Evolutionary conservation across 2,329 filamentous ascomycete genomes (phyloP).

Genomic region (Aspergillus amoenus): DNA sequence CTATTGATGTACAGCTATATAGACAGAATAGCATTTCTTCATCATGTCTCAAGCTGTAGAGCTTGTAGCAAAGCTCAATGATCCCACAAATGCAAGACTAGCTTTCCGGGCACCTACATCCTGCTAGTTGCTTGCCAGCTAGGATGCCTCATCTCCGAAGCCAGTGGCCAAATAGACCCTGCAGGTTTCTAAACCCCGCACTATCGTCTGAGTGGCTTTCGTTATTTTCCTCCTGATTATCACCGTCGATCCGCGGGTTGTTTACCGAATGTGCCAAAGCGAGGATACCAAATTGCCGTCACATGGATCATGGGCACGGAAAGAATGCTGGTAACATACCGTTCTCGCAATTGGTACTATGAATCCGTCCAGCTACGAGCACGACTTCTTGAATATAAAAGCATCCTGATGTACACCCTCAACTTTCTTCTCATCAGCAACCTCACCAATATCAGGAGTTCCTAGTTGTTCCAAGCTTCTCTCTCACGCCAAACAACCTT

Average conservation of each 20-base stretch:
- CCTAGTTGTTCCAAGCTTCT: background rate
- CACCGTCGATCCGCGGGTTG: background rate
- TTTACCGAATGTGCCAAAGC: background rate
- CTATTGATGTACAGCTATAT: no score
- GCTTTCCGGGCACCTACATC: background rate
- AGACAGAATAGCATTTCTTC: no score
- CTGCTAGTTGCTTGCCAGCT: background rate
- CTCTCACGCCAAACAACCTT: background rate
- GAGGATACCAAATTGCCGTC: background rate
- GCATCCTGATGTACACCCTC: background rate
- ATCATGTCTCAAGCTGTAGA: no score
- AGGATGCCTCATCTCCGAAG: background rate
- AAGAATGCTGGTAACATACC: background rate
- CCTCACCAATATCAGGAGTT: slow-evolving; percentile 1
- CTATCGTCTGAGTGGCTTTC: background rate
- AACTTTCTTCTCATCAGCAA: background rate
- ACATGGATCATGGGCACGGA: background rate
- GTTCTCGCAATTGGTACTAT: background rate
- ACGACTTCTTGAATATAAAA: background rate
- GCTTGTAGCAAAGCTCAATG: no score
- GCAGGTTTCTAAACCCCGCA: background rate
- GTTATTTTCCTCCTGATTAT: background rate
- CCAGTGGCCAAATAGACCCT: background rate
- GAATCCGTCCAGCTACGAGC: background rate
- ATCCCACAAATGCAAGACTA: background rate